phyloP scores from a whole-genome alignment of 257 asterid species.

The Vinca minor region DNA sequence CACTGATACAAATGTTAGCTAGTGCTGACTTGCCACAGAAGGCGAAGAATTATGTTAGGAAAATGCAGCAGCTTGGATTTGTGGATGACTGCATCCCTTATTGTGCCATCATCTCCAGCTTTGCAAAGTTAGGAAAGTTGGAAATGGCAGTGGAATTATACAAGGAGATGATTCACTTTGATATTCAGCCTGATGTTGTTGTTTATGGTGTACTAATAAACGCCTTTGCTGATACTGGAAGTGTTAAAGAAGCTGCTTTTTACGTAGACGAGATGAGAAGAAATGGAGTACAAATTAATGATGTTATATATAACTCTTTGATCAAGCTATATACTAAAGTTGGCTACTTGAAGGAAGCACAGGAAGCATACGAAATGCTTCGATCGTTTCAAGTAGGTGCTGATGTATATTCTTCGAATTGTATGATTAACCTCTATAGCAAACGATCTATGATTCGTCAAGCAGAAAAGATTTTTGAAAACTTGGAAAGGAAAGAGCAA shows the following conservation, averaged over 20 bases:
- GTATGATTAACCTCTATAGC: slow-evolving; percentile 89
- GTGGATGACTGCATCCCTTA: slow-evolving; percentile 66
- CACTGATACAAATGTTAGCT: slow-evolving; percentile 78
- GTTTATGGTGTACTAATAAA: slow-evolving; percentile 74
- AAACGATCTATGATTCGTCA: slow-evolving; percentile 63
- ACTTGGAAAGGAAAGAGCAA: slow-evolving; percentile 38
- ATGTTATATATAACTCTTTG: slow-evolving; percentile 53
- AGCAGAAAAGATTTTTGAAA: slow-evolving; percentile 64
- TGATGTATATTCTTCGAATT: slow-evolving; percentile 71
- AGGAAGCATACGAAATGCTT: slow-evolving; percentile 43
- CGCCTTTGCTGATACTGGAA: slow-evolving; percentile 74
- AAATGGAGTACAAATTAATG: slow-evolving; percentile 48
- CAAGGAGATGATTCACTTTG: slow-evolving; percentile 47
- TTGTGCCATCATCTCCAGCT: slow-evolving; percentile 79
- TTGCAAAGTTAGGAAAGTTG: slow-evolving; percentile 44
- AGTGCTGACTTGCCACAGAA: slow-evolving; percentile 58
- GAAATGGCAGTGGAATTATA: slow-evolving; percentile 52
- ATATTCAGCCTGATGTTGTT: slow-evolving; percentile 61
- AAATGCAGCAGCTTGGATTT: slow-evolving; percentile 62
- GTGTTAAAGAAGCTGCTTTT: slow-evolving; percentile 41
- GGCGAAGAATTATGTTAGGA: slow-evolving; percentile 48
- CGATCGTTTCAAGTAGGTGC: slow-evolving; percentile 36
- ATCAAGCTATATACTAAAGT: slow-evolving; percentile 82
- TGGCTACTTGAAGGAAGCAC: slow-evolving; percentile 77
- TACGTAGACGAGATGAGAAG: slow-evolving; percentile 41